Percentiles rank a stretch among this genome's conserved stretches.
These are phyloP conservation scores for Solanum lignicaule DNA, from an alignment of 257 asterid species.

Conservation along the genomic window DNA sequence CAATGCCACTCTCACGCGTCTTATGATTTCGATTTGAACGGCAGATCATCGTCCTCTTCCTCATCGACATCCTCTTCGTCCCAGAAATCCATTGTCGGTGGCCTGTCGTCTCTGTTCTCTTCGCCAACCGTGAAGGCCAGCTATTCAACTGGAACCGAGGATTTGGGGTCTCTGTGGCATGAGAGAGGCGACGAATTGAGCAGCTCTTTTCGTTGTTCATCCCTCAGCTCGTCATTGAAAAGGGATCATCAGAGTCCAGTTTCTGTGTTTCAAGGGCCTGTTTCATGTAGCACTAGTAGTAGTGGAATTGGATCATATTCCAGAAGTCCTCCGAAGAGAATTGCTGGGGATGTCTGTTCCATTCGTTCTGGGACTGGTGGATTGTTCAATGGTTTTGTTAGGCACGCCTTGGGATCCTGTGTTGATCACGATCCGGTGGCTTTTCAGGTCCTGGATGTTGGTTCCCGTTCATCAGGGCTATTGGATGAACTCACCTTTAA, in stretches of 20 bases:
- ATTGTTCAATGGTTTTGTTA: slow-evolving; percentile 54
- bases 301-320: slow-evolving; percentile 38
- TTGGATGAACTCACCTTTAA: slow-evolving; percentile 74
- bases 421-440: slow-evolving; percentile 51
- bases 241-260: slow-evolving; percentile 98
- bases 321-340: slow-evolving; percentile 48
- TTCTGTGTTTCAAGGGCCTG: slow-evolving; percentile 74
- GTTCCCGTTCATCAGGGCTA: slow-evolving; percentile 17
- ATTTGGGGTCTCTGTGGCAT: slow-evolving; percentile 65
- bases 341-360: slow-evolving; percentile 39
- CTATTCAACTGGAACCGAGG: slow-evolving; percentile 49
- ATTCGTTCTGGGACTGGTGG: slow-evolving; percentile 41
- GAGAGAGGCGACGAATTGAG: slow-evolving; percentile 71
- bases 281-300: slow-evolving; percentile 10
- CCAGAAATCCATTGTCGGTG: slow-evolving; percentile 47
- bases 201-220: slow-evolving; percentile 55
- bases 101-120: slow-evolving; percentile 53
- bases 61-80: slow-evolving; percentile 49
- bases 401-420: slow-evolving; percentile 64
- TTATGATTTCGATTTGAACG: slow-evolving; percentile 54
- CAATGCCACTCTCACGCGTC: slow-evolving; percentile 55
- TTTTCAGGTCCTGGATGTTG: slow-evolving; percentile 25
- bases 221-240: slow-evolving; percentile 54
- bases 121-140: slow-evolving; percentile 44
- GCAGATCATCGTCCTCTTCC: slow-evolving; percentile 50